Evolutionary conservation across 768 basidiomycete species (phyloP).

Genomic region (Termitomyces titanicus): DNA sequence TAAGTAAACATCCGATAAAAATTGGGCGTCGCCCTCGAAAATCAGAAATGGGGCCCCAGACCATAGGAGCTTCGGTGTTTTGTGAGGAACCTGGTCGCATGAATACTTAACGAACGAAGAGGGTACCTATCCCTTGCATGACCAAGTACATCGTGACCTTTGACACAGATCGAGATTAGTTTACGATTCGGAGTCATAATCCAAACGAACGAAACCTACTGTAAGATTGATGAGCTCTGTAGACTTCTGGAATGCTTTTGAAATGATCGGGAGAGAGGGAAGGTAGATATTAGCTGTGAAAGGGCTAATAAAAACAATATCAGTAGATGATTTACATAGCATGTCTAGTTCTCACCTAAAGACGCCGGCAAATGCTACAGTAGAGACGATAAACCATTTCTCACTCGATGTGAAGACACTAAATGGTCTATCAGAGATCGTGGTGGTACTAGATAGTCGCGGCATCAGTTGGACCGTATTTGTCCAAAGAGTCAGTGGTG

Average conservation of each 20-base stretch:
- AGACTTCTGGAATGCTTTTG: slow-evolving; percentile 58
- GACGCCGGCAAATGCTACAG: slow-evolving; percentile 54
- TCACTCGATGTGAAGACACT: slow-evolving; percentile 52
- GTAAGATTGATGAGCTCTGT: slow-evolving; percentile 76
- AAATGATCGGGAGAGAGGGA: slow-evolving; percentile 71
- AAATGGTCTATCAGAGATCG: slow-evolving; percentile 18
- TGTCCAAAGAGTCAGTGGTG: no score
- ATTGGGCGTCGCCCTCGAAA: slow-evolving; percentile 60
- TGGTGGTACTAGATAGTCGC: no score
- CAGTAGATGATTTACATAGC: background rate
- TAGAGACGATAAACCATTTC: slow-evolving; percentile 66
- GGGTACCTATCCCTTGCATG: slow-evolving; percentile 59
- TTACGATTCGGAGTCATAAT: background rate
- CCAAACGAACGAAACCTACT: slow-evolving; percentile 36
- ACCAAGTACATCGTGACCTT: slow-evolving; percentile 69
- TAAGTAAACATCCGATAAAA: slow-evolving; percentile 57
- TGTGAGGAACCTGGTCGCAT: background rate
- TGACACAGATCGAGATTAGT: background rate
- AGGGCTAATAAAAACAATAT: background rate
- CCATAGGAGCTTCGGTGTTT: slow-evolving; percentile 46
- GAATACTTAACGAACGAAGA: background rate
- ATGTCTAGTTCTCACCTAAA: slow-evolving; percentile 51
- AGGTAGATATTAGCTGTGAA: slow-evolving; percentile 72
- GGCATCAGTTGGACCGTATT: no score
- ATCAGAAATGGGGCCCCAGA: slow-evolving; percentile 74